Conservation (phyloP, 768 basidiomycete species). For the Polyporus arcularius region DNA sequence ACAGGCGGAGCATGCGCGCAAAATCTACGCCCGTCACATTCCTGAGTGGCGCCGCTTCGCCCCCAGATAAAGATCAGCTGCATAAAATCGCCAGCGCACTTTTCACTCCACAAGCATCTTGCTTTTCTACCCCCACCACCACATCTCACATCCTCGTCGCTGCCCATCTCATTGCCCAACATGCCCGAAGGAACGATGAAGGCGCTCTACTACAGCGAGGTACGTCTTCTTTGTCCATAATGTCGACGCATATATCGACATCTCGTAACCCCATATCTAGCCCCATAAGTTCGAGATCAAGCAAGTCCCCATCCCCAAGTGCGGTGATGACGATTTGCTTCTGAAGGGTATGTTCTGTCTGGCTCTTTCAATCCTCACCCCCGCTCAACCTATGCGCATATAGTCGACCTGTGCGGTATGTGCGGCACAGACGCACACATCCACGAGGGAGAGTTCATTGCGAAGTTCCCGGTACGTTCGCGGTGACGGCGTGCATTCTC, state of each 20-base stretch:
- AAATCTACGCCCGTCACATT: background rate
- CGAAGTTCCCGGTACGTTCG: slow-evolving; percentile 60
- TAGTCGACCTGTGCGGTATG: slow-evolving; percentile 39
- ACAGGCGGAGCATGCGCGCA: background rate
- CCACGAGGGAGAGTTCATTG: slow-evolving; percentile 66
- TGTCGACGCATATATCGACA: background rate
- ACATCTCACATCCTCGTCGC: slow-evolving; percentile 6
- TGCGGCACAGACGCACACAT: slow-evolving; percentile 73
- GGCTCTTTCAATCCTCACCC: background rate
- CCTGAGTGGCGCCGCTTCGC: slow-evolving; percentile 11
- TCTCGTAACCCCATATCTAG: slow-evolving; percentile 38
- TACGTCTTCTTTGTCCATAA: slow-evolving; percentile 30
- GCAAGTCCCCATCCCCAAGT: slow-evolving; percentile 66
- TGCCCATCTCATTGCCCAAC: slow-evolving; percentile 4
- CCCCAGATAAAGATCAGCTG: slow-evolving; percentile 25
- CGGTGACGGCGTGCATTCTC: background rate
- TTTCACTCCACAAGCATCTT: background rate
- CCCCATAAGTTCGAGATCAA: slow-evolving; percentile 67
- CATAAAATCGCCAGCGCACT: background rate
- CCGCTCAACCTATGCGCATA: background rate
- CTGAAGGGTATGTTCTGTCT: slow-evolving; percentile 56
- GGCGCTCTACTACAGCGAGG: slow-evolving; percentile 72
- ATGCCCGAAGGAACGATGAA: slow-evolving; percentile 71
- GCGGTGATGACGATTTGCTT: slow-evolving; percentile 70
- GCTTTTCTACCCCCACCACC: slow-evolving; percentile 8